Percentiles rank a stretch among this genome's conserved stretches.
phyloP scores from a whole-genome alignment of 805 yeast species.

The Candida ulmi region DNA sequence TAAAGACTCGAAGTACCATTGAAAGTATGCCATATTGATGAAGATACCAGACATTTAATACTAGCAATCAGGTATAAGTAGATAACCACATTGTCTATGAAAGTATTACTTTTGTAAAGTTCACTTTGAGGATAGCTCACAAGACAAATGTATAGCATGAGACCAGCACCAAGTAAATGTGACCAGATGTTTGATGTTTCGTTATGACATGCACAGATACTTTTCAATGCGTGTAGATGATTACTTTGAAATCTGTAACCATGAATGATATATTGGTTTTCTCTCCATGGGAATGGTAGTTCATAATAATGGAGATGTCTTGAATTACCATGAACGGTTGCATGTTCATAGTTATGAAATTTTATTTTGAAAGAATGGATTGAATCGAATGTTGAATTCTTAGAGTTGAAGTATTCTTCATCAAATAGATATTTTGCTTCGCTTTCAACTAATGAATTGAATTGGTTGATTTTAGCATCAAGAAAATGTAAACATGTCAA shows the following conservation, averaged over 20 bases:
- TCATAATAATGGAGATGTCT: slow-evolving; percentile 74
- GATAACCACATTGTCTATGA: slow-evolving; percentile 45
- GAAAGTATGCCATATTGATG: slow-evolving; percentile 90
- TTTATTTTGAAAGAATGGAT: slow-evolving; percentile 26
- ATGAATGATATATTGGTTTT: slow-evolving; percentile 73
- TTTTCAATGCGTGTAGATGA: slow-evolving; percentile 52
- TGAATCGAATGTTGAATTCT: slow-evolving; percentile 12
- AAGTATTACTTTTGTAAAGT: slow-evolving; percentile 37
- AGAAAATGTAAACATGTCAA: slow-evolving; percentile 31
- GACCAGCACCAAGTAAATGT: slow-evolving; percentile 65
- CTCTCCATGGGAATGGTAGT: slow-evolving; percentile 89
- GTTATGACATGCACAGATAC: slow-evolving; percentile 67
- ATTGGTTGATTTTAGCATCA: slow-evolving; percentile 35
- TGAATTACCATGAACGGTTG: slow-evolving; percentile 34
- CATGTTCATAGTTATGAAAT: slow-evolving; percentile 42
- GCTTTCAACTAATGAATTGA: slow-evolving; percentile 28
- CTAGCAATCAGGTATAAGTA: slow-evolving; percentile 67
- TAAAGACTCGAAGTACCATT: slow-evolving; percentile 62
- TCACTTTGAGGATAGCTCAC: slow-evolving; percentile 60
- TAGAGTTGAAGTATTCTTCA: slow-evolving; percentile 7
- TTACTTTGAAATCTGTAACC: slow-evolving; percentile 81
- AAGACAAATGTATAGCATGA: slow-evolving; percentile 50
- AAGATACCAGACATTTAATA: slow-evolving; percentile 68
- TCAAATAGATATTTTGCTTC: slow-evolving; percentile 16
- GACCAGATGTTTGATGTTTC: slow-evolving; percentile 95